Base-by-base conservation (phyloP, 2,329 filamentous ascomycete species). In the Ceratocystis huliohia region DNA sequence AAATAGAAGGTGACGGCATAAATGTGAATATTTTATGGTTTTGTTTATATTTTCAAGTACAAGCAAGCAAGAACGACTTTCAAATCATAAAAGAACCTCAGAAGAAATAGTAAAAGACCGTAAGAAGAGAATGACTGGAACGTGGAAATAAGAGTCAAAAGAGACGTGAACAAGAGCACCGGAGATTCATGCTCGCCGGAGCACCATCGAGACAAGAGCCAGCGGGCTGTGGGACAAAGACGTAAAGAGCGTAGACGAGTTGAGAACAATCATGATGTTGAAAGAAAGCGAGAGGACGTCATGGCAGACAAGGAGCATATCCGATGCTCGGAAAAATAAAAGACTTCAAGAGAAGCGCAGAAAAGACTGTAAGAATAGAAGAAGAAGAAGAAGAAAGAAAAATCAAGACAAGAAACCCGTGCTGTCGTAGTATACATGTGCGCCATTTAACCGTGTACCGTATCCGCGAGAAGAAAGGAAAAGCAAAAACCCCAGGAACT, bases 241-340 rank as follows among this genome's bases (percentile, higher is more conserved):
- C 37, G 10, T 41, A 41, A 41, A 41, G 37, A 41, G 37, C 37
- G 37, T 41, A 41, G 37, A 41, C 20, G 37, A 41, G 53, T 28
- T 30, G n/a, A 46, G 6, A 61, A 37, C n/a, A 45, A 30, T 65
- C 41, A 57, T 65, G 33, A 45, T 46, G 28, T 30, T 61, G 41
- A 62, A 41, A 25, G 22, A 57, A 46, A 67, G 64, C 44, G 65
- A 67, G 48, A 45, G 61, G 65, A 67, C 65, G 65, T 67, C 63
- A 28, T 65, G 20, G 25, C 15, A 25, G 37, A 45, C 61, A 50
- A 56, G 48, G 63, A 41, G 28, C 64, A 44, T 30, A 37, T 15
- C 25, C 7, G 28, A 6, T 59, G 28, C 53, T 37, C 28, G 22
- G 25, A 44, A 10, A 48, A 68, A 62, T n/a, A n/a, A 37, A 45